phyloP scores from a whole-genome alignment of 352 stramenopile genomes.

The Pythium folliculosum region DNA sequence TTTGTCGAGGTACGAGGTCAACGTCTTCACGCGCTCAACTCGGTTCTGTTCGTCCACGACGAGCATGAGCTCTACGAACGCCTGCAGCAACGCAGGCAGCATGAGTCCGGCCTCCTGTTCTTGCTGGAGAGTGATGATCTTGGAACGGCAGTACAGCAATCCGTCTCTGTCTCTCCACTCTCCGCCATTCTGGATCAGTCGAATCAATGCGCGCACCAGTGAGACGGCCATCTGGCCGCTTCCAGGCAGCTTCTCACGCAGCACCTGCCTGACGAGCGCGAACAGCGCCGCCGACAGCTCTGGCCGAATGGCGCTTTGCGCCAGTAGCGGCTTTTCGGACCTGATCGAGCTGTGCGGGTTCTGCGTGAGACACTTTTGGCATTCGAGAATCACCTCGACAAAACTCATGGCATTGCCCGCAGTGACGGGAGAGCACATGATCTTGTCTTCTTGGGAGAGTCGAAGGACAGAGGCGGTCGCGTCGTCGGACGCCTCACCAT shows the following conservation, averaged over 20 bases:
- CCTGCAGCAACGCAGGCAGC: constrained; percentile 73
- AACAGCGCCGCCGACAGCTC: constrained; percentile 72
- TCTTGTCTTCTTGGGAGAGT: constrained; percentile 73
- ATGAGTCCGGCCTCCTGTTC: constrained; percentile 81
- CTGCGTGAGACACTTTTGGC: constrained; percentile 31
- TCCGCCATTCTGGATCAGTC: constrained; percentile 60
- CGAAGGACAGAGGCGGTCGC: constrained; percentile 50
- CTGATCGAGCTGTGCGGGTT: not conserved
- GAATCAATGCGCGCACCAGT: constrained; percentile 68
- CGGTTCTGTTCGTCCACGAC: constrained; percentile 79
- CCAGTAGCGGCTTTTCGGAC: not conserved
- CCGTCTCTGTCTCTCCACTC: constrained; percentile 72
- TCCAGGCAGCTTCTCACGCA: constrained; percentile 59
- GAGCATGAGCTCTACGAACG: constrained; percentile 82
- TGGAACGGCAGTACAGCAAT: constrained; percentile 81
- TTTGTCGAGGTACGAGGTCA: constrained; percentile 53
- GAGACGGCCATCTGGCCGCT: constrained; percentile 56
- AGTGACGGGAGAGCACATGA: constrained; percentile 65
- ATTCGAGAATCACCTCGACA: constrained; percentile 58
- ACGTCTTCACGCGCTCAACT: constrained; percentile 43
- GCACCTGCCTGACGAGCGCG: constrained; percentile 68
- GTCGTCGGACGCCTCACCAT: constrained; percentile 20
- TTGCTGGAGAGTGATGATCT: constrained; percentile 83
- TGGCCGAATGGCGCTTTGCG: constrained; percentile 38
- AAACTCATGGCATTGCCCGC: constrained; percentile 68